These are phyloP conservation scores for Colletotrichum euphorbiae DNA, from an alignment of 2,329 filamentous ascomycete genomes.

Conservation along the genomic window DNA sequence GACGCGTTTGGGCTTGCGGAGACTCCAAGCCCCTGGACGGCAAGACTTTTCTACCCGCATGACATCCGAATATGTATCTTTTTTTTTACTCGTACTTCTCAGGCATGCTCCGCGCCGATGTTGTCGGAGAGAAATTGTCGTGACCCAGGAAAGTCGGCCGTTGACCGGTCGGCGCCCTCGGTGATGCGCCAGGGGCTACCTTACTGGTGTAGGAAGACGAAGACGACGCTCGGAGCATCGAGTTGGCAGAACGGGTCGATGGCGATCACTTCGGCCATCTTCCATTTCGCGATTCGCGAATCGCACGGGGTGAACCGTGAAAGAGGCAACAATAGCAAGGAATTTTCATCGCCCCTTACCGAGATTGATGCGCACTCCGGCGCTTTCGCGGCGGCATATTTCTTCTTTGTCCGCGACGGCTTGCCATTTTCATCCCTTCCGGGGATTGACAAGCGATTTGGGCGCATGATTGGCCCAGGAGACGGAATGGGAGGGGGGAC, in stretches of 20 bases:
- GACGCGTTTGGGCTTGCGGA: too few species aligned
- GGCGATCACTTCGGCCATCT: neutral
- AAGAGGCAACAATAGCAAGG: neutral
- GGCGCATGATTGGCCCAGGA: conserved; percentile 2
- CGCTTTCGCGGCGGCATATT: neutral
- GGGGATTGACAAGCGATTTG: neutral
- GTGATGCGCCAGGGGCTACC: neutral
- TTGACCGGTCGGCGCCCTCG: neutral
- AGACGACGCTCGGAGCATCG: conserved; percentile 14
- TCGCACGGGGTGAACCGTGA: neutral
- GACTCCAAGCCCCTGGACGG: too few species aligned
- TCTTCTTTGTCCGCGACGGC: conserved; percentile 1
- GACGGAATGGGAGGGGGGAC: neutral
- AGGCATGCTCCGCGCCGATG: too few species aligned
- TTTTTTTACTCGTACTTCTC: too few species aligned
- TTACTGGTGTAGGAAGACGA: neutral
- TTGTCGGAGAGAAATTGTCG: neutral
- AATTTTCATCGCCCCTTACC: conserved; percentile 3
- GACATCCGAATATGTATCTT: too few species aligned
- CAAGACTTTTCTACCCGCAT: too few species aligned
- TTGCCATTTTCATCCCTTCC: neutral
- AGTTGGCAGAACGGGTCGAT: conserved; percentile 6
- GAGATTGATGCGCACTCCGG: neutral
- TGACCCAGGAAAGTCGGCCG: neutral
- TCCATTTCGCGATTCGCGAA: neutral